These are phyloP conservation scores for Escallonia rubra DNA, from an alignment of 129 eudicot genomes.

Conservation along the genomic window DNA sequence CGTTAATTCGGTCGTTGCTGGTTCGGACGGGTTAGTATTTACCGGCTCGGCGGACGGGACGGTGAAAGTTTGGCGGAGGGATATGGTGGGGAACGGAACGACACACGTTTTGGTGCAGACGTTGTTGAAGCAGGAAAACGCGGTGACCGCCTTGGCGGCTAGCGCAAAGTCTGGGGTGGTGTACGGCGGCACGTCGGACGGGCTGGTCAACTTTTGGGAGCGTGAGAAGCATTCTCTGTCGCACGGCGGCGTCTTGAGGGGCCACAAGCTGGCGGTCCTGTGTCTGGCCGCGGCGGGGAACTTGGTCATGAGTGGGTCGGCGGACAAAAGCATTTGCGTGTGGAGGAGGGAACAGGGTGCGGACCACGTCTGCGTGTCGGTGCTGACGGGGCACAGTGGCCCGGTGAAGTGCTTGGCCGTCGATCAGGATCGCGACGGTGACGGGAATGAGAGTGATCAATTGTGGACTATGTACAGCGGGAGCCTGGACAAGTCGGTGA, in stretches of 20 bases:
- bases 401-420: slow-evolving; percentile 75
- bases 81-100: slow-evolving; percentile 41
- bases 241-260: slow-evolving; percentile 67
- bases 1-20: slow-evolving; percentile 51
- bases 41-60: slow-evolving; percentile 89
- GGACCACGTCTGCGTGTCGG: slow-evolving; percentile 49
- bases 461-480: slow-evolving; percentile 73
- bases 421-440: slow-evolving; percentile 26
- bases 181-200: slow-evolving; percentile 66
- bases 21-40: slow-evolving; percentile 62
- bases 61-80: slow-evolving; percentile 87
- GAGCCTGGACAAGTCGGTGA: slow-evolving; percentile 69
- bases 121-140: slow-evolving; percentile 49
- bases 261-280: slow-evolving; percentile 69
- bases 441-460: slow-evolving; percentile 8
- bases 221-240: slow-evolving; percentile 35
- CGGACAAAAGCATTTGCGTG: slow-evolving; percentile 69
- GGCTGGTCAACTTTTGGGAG: slow-evolving; percentile 66
- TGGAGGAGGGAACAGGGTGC: slow-evolving; percentile 63
- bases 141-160: slow-evolving; percentile 69
- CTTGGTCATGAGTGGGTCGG: slow-evolving; percentile 70
- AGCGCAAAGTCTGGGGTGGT: slow-evolving; percentile 27
- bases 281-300: slow-evolving; percentile 59
- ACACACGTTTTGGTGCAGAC: slow-evolving; percentile 52
- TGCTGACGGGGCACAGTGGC: slow-evolving; percentile 61